A percentile compares a stretch with the other conserved stretches of the same genome.
Evolutionary conservation across 108 stramenopile species (phyloP).

Genomic region (Epipyxis sp.): DNA sequence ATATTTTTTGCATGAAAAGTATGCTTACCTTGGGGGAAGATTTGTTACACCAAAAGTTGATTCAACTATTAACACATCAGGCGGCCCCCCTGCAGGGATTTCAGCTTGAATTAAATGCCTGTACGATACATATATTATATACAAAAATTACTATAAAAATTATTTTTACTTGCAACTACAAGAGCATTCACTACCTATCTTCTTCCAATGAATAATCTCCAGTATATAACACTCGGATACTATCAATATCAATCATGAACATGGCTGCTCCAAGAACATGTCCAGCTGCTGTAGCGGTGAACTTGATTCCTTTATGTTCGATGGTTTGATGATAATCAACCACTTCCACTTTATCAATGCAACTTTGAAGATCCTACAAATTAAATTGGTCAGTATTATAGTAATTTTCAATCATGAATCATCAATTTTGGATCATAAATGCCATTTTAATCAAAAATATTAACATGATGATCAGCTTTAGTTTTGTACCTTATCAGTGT

Average conservation of each 20-base stretch:
- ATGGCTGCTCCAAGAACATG: slow-evolving; percentile 98
- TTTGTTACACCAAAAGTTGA: slow-evolving; percentile 81
- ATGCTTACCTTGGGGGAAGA: neutral
- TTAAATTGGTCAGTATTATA: too few species aligned
- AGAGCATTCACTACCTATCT: too few species aligned
- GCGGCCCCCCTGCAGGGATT: slow-evolving; percentile 64
- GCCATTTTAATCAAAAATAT: too few species aligned
- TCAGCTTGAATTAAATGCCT: slow-evolving; percentile 95
- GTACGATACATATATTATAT: slow-evolving; percentile 95
- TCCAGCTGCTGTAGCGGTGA: slow-evolving; percentile 93
- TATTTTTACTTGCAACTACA: too few species aligned
- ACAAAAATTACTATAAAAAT: slow-evolving; percentile 52
- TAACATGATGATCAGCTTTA: slow-evolving; percentile 53
- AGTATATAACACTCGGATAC: slow-evolving; percentile 87
- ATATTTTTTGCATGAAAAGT: too few species aligned
- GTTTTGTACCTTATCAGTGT: slow-evolving; percentile 39
- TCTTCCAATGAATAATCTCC: slow-evolving; percentile 84
- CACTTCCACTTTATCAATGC: slow-evolving; percentile 88
- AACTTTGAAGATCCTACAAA: slow-evolving; percentile 78
- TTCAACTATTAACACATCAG: slow-evolving; percentile 94
- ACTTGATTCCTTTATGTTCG: slow-evolving; percentile 74
- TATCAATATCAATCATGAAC: slow-evolving; percentile 91
- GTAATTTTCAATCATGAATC: too few species aligned
- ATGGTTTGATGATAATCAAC: slow-evolving; percentile 89
- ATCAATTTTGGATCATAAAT: too few species aligned